These are phyloP conservation scores for Solanum megistacrolobum DNA, from an alignment of 257 asterid species.

Conservation along the genomic window DNA sequence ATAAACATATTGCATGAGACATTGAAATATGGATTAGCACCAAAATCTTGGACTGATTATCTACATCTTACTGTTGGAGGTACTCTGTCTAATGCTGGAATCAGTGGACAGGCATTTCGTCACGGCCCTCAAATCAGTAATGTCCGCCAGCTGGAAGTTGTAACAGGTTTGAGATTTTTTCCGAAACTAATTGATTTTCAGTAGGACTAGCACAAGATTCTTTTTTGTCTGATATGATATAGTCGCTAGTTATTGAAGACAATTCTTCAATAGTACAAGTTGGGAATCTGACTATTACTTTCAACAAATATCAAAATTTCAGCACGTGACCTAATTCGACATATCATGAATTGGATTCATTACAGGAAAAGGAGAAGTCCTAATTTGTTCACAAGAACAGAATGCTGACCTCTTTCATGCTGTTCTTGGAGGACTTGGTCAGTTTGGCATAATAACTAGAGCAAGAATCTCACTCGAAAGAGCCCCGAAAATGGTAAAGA, in stretches of 20 bases:
- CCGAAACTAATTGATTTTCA: background rate
- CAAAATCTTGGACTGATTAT: conserved; percentile 93
- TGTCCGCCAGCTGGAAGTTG: conserved; percentile 77
- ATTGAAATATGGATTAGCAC: conserved; percentile 61
- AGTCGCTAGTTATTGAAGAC: background rate
- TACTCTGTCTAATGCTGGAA: conserved; percentile 83
- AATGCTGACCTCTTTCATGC: conserved; percentile 78
- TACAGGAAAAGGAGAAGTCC: conserved; percentile 85
- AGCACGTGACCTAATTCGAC: background rate
- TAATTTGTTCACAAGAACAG: conserved; percentile 62
- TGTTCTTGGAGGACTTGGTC: conserved; percentile 95
- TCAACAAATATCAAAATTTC: background rate
- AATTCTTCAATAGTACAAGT: background rate
- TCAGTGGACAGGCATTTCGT: conserved; percentile 88
- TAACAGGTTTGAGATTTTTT: conserved; percentile 57
- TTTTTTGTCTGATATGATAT: background rate
- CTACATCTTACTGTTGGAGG: conserved; percentile 87
- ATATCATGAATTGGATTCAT: background rate
- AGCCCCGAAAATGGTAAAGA: conserved; percentile 73
- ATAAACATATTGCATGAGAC: conserved; percentile 59
- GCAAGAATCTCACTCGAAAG: conserved; percentile 83
- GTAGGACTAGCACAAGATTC: background rate
- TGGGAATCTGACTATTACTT: background rate
- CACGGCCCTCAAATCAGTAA: conserved; percentile 96
- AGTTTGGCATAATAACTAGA: conserved; percentile 75